A percentile compares a stretch with the other conserved stretches of the same genome.
Evolutionary conservation across 805 yeast genomes (phyloP).

Genomic region (Zygosaccharomyces siamensis): DNA sequence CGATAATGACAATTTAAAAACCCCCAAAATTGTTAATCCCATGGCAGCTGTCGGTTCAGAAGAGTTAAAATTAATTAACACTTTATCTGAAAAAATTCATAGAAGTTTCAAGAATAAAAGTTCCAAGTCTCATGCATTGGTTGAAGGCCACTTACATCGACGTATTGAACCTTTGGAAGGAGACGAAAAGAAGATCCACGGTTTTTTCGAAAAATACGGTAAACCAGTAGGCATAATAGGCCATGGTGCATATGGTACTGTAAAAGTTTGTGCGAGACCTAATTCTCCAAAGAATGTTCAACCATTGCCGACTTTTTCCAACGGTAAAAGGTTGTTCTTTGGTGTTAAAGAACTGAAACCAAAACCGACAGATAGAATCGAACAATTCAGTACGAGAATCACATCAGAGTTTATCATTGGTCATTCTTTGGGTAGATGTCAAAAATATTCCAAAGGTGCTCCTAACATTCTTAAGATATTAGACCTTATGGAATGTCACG

Average conservation of each 20-base stretch:
- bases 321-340: constrained; percentile 63
- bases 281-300: constrained; percentile 9
- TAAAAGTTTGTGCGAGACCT: constrained; percentile 66
- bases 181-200: constrained; percentile 16
- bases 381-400: constrained; percentile 84
- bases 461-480: constrained; percentile 72
- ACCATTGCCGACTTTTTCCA: constrained; percentile 57
- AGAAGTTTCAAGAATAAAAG: constrained; percentile 36
- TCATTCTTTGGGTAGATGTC: constrained; percentile 54
- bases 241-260: constrained; percentile 95
- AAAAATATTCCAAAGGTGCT: constrained; percentile 36
- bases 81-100: constrained; percentile 45
- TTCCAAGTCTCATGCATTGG: constrained; percentile 11
- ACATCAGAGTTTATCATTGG: constrained; percentile 86
- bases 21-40: constrained; percentile 27
- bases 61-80: constrained; percentile 46
- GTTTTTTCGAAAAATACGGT: constrained; percentile 45
- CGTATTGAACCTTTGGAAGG: constrained; percentile 6
- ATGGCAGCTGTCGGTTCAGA: constrained; percentile 46
- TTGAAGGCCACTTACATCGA: constrained; percentile 3
- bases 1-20: constrained; percentile 10
- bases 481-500: constrained; percentile 69
- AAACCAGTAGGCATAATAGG: constrained; percentile 57
- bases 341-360: constrained; percentile 82
- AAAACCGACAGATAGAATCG: constrained; percentile 79